Evolutionary conservation across 106 monocot genomes (phyloP), one percentile per base, ranked within the genome.

Genomic region (Triglochin maritima): DNA sequence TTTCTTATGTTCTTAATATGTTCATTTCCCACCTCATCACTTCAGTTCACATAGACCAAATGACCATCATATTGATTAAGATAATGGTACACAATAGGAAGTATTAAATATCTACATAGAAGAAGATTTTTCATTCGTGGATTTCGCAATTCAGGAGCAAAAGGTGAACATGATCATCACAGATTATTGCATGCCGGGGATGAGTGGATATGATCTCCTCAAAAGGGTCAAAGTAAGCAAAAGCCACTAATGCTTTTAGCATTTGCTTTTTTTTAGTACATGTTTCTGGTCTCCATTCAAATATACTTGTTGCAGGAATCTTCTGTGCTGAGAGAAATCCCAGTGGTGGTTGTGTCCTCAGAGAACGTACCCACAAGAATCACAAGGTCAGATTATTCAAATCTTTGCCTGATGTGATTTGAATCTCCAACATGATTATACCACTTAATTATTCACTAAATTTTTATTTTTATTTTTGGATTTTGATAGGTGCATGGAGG

Each of bases 141-240:
- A 29, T 13, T 6, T n/a, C 56, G 0, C 29, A 43, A 41, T 62
- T 13, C 79, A 88, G 85, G 81, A 72, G 13, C 55, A 72, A 4
- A 73, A 84, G 46, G 86, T 93, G 41, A 89, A 73, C 59, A 80
- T 93, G 93, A 93, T 93, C 16, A 84, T 93, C 29, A 94, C 93
- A 2, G 93, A 94, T 59, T 94, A 89, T 67, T 89, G 82, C 84
- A 94, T 94, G 94, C 94, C 94, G 47, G 94, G 82, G 72, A 94
- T 94, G 94, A 94, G 89, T 1, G 94, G 94, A 1, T 84, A 82
- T 64, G 93, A 93, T 46, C 93, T 93, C 12, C 86, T 93, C 41
- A 89, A 89, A 56, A 54, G 64, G 14, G 74, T 93, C 50, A 93
- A 93, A 86, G 92, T 86, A 57, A 47, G 8, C 41, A 50, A 9